phyloP scores from a whole-genome alignment of 495 filamentous ascomycete species.

The Penicillium malachiteum region DNA sequence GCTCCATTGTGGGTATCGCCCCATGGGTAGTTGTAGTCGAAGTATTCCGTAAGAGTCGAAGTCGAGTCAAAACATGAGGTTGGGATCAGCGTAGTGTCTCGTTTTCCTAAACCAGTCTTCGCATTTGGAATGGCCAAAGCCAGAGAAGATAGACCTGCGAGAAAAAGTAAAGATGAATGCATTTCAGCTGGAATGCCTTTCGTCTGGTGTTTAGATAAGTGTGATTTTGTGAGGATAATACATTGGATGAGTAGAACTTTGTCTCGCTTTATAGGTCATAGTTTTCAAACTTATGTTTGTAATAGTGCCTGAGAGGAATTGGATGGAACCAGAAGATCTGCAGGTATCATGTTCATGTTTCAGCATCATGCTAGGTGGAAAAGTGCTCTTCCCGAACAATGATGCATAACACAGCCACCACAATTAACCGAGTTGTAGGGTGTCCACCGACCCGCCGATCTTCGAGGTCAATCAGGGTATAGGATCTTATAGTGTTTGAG shows the following conservation, averaged over 20 bases:
- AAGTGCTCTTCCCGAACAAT: not conserved
- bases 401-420: not conserved
- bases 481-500: too few relatives aligned
- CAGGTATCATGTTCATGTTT: not conserved
- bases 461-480: not conserved
- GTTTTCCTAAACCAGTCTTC: conserved; percentile 6
- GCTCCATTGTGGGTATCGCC: conserved; percentile 54
- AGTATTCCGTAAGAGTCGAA: conserved; percentile 49
- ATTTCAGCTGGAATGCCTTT: not conserved
- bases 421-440: not conserved
- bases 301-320: too few relatives aligned
- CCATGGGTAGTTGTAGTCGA: conserved; percentile 53
- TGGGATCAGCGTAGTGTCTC: conserved; percentile 47
- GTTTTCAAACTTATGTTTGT: too few relatives aligned
- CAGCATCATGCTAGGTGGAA: not conserved
- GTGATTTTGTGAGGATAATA: too few relatives aligned
- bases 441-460: not conserved
- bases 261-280: too few relatives aligned
- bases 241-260: too few relatives aligned
- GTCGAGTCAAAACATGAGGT: conserved; percentile 52
- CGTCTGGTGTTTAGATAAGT: too few relatives aligned
- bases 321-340: not conserved
- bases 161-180: conserved; percentile 1
- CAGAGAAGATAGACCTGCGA: conserved; percentile 19
- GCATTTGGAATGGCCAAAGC: conserved; percentile 4